phyloP scores from a whole-genome alignment of 306 rosid genomes.

The Spatholobus suberectus region DNA sequence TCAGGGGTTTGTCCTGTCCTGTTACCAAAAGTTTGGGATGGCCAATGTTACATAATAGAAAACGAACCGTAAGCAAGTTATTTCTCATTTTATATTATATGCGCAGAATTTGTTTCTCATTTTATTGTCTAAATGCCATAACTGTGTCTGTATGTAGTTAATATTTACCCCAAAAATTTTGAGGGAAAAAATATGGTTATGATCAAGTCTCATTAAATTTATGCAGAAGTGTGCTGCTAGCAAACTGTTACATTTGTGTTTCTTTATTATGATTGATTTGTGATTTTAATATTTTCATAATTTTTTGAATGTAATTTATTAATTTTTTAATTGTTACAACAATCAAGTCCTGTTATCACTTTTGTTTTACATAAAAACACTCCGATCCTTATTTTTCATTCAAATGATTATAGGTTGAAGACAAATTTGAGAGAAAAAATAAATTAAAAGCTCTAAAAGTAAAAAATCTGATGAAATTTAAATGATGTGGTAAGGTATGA shows the following conservation, averaged over 20 bases:
- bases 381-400: background rate
- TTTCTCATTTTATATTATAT: no score
- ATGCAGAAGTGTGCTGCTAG: background rate
- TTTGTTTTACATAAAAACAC: background rate
- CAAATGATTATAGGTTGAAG: background rate
- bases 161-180: background rate
- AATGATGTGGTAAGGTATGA: no score
- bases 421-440: no score
- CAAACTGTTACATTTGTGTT: background rate
- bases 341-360: background rate
- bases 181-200: background rate
- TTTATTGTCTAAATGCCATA: background rate
- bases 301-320: no score
- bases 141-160: background rate
- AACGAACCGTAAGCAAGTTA: background rate
- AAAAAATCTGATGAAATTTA: no score
- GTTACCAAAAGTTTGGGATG: background rate
- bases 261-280: background rate
- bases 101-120: no score
- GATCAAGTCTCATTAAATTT: background rate
- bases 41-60: background rate
- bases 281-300: background rate
- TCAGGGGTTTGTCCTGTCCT: constrained; percentile 1
- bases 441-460: no score
- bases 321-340: background rate